phyloP scores from a whole-genome alignment of 805 yeast genomes.

The Lachancea sp. region DNA sequence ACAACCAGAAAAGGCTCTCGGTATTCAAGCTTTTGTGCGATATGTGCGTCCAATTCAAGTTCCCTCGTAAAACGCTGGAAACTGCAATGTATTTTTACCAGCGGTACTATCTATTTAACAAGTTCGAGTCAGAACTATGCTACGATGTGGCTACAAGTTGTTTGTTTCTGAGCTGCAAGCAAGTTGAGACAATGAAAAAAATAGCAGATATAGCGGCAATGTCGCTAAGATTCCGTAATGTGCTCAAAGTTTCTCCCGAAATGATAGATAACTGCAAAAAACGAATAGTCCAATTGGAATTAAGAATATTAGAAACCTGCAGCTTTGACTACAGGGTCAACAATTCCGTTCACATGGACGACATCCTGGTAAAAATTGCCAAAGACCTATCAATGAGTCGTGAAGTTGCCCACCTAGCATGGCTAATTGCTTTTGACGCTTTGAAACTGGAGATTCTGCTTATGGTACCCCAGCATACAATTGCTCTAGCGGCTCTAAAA shows the following conservation, averaged over 20 bases:
- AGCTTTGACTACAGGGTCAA: constrained; percentile 74
- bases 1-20: constrained; percentile 47
- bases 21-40: constrained; percentile 50
- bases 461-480: constrained; percentile 67
- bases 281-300: constrained; percentile 55
- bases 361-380: constrained; percentile 53
- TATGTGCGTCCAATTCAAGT: constrained; percentile 47
- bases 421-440: constrained; percentile 73
- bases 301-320: constrained; percentile 65
- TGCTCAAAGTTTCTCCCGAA: constrained; percentile 25
- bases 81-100: constrained; percentile 71
- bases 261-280: constrained; percentile 50
- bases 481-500: constrained; percentile 62
- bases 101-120: constrained; percentile 59
- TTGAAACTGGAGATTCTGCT: constrained; percentile 62
- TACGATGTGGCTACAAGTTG: constrained; percentile 64
- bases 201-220: constrained; percentile 49
- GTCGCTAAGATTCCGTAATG: constrained; percentile 33
- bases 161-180: constrained; percentile 64
- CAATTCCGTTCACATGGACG: constrained; percentile 47
- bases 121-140: constrained; percentile 47
- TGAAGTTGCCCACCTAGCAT: constrained; percentile 49
- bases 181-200: constrained; percentile 80
- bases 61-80: constrained; percentile 65
- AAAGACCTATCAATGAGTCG: constrained; percentile 44